These are phyloP conservation scores for Dalbergia cultrata DNA, from an alignment of 306 rosid species.

Conservation along the genomic window DNA sequence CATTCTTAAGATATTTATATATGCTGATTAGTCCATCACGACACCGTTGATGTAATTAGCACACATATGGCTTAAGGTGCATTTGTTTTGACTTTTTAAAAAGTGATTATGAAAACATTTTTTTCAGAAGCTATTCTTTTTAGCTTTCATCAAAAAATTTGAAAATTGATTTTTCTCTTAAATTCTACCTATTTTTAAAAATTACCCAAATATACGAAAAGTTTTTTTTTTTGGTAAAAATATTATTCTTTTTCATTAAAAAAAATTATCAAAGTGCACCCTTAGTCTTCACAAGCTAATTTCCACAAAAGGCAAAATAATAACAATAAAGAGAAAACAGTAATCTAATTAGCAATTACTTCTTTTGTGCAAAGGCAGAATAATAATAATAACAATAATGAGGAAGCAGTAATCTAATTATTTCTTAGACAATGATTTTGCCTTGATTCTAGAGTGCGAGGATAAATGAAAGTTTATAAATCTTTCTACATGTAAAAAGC, in stretches of 20 bases:
- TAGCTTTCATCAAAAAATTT: too few species aligned
- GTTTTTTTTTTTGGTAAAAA: too few species aligned
- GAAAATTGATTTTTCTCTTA: too few species aligned
- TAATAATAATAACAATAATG: neutral
- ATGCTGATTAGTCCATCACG: neutral
- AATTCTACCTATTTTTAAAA: too few species aligned
- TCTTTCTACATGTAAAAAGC: neutral
- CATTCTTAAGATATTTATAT: neutral
- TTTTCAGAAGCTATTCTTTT: too few species aligned
- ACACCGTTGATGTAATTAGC: neutral
- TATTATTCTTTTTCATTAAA: too few species aligned
- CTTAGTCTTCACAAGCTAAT: neutral
- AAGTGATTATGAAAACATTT: too few species aligned
- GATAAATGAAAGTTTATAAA: neutral
- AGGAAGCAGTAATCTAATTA: neutral
- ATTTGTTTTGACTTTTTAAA: too few species aligned
- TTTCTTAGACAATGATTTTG: slow-evolving; percentile 4
- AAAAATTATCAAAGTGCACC: too few species aligned
- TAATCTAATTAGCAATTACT: neutral
- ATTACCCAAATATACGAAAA: too few species aligned
- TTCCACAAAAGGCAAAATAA: slow-evolving; percentile 31
- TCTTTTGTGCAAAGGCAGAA: too few species aligned
- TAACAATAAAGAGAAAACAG: neutral
- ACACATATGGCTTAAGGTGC: neutral
- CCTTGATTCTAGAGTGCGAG: neutral